phyloP scores from a whole-genome alignment of 495 filamentous ascomycete genomes.

The Pseudoneurospora amorphoporcata region DNA sequence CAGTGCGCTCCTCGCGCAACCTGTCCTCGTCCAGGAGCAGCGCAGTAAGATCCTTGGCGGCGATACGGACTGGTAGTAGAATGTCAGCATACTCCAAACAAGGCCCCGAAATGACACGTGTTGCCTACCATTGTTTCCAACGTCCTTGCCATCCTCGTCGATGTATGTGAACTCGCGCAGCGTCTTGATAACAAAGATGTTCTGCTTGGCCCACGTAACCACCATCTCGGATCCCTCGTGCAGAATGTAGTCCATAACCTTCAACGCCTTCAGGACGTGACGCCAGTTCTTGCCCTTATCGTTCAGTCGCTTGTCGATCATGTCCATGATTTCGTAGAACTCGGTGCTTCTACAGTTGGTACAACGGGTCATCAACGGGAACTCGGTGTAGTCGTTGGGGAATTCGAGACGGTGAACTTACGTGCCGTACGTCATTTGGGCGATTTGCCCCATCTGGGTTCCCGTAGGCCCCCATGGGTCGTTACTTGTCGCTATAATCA shows the following conservation, averaged over 20 bases:
- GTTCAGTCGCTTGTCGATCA: slow-evolving; percentile 97
- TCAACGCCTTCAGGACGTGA: slow-evolving; percentile 94
- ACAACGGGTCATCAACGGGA: slow-evolving; percentile 1
- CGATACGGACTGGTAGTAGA: slow-evolving; percentile 64
- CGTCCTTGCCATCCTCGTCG: slow-evolving; percentile 89
- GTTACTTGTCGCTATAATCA: slow-evolving; percentile 79
- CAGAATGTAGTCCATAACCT: slow-evolving; percentile 95
- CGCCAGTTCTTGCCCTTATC: slow-evolving; percentile 99
- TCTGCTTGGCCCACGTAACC: slow-evolving; percentile 96
- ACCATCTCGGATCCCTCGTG: slow-evolving; percentile 96
- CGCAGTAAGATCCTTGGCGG: slow-evolving; percentile 93
- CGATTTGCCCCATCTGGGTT: slow-evolving; percentile 97
- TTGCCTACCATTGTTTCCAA: slow-evolving; percentile 79
- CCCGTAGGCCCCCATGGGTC: slow-evolving; percentile 98
- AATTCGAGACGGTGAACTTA: slow-evolving; percentile 37
- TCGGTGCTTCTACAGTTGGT: slow-evolving; percentile 62
- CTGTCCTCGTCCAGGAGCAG: slow-evolving; percentile 92
- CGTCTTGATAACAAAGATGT: slow-evolving; percentile 97
- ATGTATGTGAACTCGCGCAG: slow-evolving; percentile 92
- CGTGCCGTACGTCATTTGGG: slow-evolving; percentile 94
- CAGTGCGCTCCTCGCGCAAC: slow-evolving; percentile 78
- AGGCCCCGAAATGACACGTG: background rate
- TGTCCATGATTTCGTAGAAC: slow-evolving; percentile 99
- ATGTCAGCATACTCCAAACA: background rate
- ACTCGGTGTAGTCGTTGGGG: background rate